Evolutionary conservation across 106 monocot genomes (phyloP), one percentile per base, ranked within the genome.

Genomic region (Phalaenopsis aphrodite): DNA sequence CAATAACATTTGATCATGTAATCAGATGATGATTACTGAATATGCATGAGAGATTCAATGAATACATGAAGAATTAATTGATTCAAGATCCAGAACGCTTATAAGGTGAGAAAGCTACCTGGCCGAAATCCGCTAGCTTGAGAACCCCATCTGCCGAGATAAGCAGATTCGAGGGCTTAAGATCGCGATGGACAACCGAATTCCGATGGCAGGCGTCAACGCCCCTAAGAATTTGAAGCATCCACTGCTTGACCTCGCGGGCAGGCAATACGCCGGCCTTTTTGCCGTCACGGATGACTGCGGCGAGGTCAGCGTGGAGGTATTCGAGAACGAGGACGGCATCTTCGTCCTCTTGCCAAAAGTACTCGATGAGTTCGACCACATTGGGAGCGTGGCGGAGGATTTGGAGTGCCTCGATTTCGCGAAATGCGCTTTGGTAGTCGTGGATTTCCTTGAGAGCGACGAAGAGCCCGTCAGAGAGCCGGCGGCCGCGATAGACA

Each of bases 371-470:
- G 71, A 95, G 92, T 2, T 79, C 75, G 75, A 95, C 86, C 57
- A 95, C 95, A 84, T 95, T 87, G 49, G 87, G 88, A 42, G 87
- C 57, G 72, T 82, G 73, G n/a, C 82, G 79, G 30, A 92, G 85
- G n/a, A 79, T 15, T 56, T 83, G 92, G 19, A 95, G 88, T 9
- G 92, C 92, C 75, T 95, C 92, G 81, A 92, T 90, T 82, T 95
- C 95, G 57, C 95, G 86, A 75, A 90, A 76, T 19, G 95, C 77
- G 82, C 92, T 92, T 85, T 86, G 87, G 72, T 87, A 83, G 80
- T 94, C 97, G 84, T 94, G 97, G 78, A 98, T 84, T 84, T 98
- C 97, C 81, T 98, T 98, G 23, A 98, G 92, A 55, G 97, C 97
- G 42, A 98, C 94, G 30, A 46, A 4, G 36, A 86, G 79, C 55